Base-by-base conservation (phyloP, 78 protist species). In the Blattamonas nauphoetae region DNA sequence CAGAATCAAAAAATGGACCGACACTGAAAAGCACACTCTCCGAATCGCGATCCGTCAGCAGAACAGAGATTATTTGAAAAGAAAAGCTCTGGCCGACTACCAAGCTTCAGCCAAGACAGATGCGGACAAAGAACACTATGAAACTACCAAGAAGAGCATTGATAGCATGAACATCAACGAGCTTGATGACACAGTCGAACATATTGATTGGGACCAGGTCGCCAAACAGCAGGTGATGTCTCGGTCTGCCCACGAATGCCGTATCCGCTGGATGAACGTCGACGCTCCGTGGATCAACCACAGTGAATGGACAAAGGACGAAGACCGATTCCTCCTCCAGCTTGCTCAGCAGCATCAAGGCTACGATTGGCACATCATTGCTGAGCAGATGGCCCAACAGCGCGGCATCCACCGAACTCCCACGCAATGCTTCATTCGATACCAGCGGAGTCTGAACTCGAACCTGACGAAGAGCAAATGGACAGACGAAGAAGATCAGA, bases 181-280 rank as follows among this genome's bases (percentile, higher is more conserved):
- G 42, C 86, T 85, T 82, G 90, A 88, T 3, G 0, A 2, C 41
- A 81, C 43, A 36, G 0, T 44, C 43, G 78, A 1, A 5, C 55
- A 85, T 2, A 84, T 88, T 5, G 78, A 88, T 71, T 88, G 90
- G 90, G 36, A 88, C 45, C 3, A 3, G 11, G 0, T 88, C 71
- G 44, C 81, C 36, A 36, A 3, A 11, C 0, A 42, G 87, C 4
- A 5, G 45, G 41, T 2, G 6, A 64, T n/a, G 21, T 5, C 21
- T n/a, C 84, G 92, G 4, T 36, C 88, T 6, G 71, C 90, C 0
- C 63, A 0, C 3, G 88, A 87, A 29, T 90, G 92, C 88, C 43
- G 6, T 6, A 21, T 44, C 4, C 55, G 90, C 21, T 90, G 92
- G 92, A n/a, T 63, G 43, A 90, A 88, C 36, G 35, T n/a, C 41